These are phyloP conservation scores for Galeopsis tetrahit DNA, from an alignment of 257 asterid genomes.

Conservation along the genomic window DNA sequence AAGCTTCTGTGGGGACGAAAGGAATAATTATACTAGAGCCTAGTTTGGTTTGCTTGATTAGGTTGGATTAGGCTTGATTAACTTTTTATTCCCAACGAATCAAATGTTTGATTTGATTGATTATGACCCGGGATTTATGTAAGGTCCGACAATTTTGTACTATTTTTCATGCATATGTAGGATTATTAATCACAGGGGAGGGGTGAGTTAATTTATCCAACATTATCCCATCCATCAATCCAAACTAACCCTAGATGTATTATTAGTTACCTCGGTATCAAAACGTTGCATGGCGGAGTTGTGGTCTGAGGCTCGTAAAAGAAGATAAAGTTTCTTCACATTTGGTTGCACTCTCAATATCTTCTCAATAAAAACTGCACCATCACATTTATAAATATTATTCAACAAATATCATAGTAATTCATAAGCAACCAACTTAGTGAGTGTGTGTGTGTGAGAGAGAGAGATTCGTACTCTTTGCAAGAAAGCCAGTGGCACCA, in stretches of 20 bases:
- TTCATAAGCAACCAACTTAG: not conserved
- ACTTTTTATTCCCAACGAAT: too few species aligned
- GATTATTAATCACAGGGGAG: too few species aligned
- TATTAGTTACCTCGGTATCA: conserved; percentile 59
- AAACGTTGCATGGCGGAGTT: conserved; percentile 74
- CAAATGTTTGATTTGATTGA: too few species aligned
- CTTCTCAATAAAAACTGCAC: conserved; percentile 83
- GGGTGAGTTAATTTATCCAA: too few species aligned
- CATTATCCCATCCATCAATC: too few species aligned
- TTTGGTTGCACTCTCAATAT: conserved; percentile 83
- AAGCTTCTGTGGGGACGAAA: not conserved
- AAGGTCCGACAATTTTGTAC: too few species aligned
- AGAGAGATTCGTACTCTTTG: conserved; percentile 55
- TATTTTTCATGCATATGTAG: too few species aligned
- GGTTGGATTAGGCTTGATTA: too few species aligned
- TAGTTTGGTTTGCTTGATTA: too few species aligned
- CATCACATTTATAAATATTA: not conserved
- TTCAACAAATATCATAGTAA: not conserved
- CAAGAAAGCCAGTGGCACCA: conserved; percentile 89
- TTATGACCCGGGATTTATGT: too few species aligned
- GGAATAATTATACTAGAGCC: not conserved
- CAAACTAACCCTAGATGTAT: too few species aligned
- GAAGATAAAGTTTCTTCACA: conserved; percentile 83
- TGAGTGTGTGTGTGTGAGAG: conserved; percentile 22
- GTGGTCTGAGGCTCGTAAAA: conserved; percentile 72